Percentiles rank a stretch among this genome's conserved stretches.
These are phyloP conservation scores for Caryopteris hybrid DNA, from an alignment of 305 asterid genomes.

Conservation along the genomic window DNA sequence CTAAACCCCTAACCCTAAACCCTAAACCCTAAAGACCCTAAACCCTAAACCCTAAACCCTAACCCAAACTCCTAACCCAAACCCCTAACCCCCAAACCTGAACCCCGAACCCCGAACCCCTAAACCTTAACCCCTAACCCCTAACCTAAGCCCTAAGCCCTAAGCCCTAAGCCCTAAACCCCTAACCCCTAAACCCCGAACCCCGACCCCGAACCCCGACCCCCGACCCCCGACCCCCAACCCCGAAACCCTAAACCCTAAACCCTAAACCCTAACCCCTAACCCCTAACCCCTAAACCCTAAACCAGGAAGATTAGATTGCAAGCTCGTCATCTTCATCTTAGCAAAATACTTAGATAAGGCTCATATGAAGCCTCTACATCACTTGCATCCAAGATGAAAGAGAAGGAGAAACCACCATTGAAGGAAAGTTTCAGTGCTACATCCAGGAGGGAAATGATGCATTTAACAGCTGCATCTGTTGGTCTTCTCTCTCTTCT, in stretches of 20 bases:
- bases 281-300: too few relatives aligned
- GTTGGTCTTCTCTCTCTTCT: constrained; percentile 35
- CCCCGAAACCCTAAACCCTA: too few relatives aligned
- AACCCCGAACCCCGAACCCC: not conserved
- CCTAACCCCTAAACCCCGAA: not conserved
- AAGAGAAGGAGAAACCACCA: constrained; percentile 21
- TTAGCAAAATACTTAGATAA: not conserved
- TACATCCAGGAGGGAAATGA: constrained; percentile 44
- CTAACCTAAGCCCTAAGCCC: not conserved
- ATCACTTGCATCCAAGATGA: constrained; percentile 16
- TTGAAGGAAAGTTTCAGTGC: constrained; percentile 20
- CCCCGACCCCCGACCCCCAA: too few relatives aligned
- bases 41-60: not conserved
- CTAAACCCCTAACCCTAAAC: not conserved
- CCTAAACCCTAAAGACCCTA: too few relatives aligned
- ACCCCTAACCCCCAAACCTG: too few relatives aligned
- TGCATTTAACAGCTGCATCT: constrained; percentile 43
- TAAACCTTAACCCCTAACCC: not conserved
- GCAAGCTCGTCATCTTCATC: too few relatives aligned
- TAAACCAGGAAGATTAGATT: too few relatives aligned
- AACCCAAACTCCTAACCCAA: not conserved
- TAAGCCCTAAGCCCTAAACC: not conserved
- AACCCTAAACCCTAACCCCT: not conserved
- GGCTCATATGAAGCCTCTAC: not conserved
- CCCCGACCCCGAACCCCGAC: not conserved